Conservation (phyloP, 2,329 filamentous ascomycete genomes). For the Dothideomycetes sp. region DNA sequence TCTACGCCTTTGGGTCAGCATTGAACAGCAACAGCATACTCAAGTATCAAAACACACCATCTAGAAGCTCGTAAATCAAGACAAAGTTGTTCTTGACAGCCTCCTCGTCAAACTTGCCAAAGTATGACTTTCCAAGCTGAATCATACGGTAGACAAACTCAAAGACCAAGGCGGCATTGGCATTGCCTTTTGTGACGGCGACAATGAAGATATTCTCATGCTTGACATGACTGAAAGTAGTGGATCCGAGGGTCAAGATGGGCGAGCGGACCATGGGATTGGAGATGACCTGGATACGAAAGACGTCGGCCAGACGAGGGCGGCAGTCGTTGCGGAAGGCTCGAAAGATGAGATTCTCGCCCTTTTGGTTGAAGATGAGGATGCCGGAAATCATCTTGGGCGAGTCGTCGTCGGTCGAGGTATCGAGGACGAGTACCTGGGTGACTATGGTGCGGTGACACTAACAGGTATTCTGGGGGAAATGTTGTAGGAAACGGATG, state of each 20-base stretch:
- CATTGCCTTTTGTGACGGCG: constrained; percentile 96
- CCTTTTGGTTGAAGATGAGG: constrained; percentile 98
- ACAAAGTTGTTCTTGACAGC: constrained; percentile 99
- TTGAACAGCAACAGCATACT: neutral
- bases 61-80: constrained; percentile 90
- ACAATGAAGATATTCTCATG: constrained; percentile 99
- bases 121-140: constrained; percentile 85
- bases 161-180: constrained; percentile 94
- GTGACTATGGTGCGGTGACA: neutral
- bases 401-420: neutral
- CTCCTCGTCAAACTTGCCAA: constrained; percentile 98
- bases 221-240: constrained; percentile 98
- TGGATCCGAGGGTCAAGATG: constrained; percentile 92
- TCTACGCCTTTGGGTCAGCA: constrained; percentile 44
- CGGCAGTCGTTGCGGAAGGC: constrained; percentile 98
- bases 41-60: constrained; percentile 49
- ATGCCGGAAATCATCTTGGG: constrained; percentile 86
- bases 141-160: constrained; percentile 95
- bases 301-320: constrained; percentile 93
- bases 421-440: neutral
- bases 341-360: constrained; percentile 98
- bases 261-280: constrained; percentile 96
- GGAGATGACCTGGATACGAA: constrained; percentile 98
- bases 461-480: no score
- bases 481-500: no score